These are phyloP conservation scores for Ustilago curta DNA, from an alignment of 1,284 basidiomycete genomes.

Conservation along the genomic window DNA sequence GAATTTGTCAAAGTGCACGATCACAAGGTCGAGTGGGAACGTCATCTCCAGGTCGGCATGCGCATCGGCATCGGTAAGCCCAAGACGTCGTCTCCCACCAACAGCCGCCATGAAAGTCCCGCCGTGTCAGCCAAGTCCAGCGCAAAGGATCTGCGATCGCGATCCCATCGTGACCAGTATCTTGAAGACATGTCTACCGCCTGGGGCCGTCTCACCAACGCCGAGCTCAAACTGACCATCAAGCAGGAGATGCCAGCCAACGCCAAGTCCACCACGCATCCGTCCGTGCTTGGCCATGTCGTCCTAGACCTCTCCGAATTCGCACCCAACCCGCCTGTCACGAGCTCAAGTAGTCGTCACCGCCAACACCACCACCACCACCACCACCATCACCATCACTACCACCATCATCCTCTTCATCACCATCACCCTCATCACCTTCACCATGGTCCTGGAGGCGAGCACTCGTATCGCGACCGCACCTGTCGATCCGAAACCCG, in stretches of 20 bases:
- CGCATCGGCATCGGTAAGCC: conserved; percentile 60
- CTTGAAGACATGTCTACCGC: conserved; percentile 40
- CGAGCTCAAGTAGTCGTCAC: conserved; percentile 15
- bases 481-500: conserved; percentile 73
- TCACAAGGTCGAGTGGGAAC: conserved; percentile 59
- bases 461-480: conserved; percentile 34
- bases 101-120: conserved; percentile 32
- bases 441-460: conserved; percentile 27
- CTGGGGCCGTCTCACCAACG: conserved; percentile 51
- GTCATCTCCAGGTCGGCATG: conserved; percentile 54
- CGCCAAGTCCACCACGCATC: conserved; percentile 34
- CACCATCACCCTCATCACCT: conserved; percentile 44
- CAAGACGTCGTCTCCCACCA: conserved; percentile 18
- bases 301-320: conserved; percentile 82
- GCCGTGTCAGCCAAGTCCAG: conserved; percentile 43
- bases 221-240: conserved; percentile 58
- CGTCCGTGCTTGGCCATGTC: conserved; percentile 74
- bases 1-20: conserved; percentile 39
- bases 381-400: conserved; percentile 48
- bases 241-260: conserved; percentile 49
- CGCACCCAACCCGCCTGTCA: conserved; percentile 73
- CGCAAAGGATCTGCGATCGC: conserved; percentile 36
- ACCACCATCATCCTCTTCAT: conserved; percentile 43
- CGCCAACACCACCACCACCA: conserved; percentile 51
- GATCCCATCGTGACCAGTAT: conserved; percentile 27